Evolutionary conservation across 139 green algal genomes (phyloP).

Genomic region (Tetraselmis chui): DNA sequence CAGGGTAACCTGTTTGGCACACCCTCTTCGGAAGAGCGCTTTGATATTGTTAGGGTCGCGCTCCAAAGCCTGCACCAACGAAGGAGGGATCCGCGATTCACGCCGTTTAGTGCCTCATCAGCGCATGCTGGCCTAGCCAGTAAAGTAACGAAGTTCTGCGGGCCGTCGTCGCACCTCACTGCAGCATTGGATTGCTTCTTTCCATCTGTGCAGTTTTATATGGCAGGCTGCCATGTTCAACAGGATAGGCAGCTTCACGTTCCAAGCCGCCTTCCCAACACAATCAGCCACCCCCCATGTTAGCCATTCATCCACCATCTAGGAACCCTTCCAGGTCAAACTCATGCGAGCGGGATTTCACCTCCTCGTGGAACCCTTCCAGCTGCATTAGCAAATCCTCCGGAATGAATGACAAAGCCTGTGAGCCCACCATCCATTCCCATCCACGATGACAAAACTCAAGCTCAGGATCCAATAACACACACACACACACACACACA

Average conservation of each 20-base stretch:
- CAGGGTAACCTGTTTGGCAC: not conserved
- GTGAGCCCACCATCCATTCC: not conserved
- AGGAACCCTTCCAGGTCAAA: too few relatives aligned
- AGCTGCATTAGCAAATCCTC: slow-evolving; percentile 80
- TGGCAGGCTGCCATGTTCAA: slow-evolving; percentile 64
- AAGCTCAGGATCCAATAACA: too few relatives aligned
- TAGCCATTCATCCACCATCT: too few relatives aligned
- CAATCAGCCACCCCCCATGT: too few relatives aligned
- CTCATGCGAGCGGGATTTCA: too few relatives aligned
- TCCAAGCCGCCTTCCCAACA: slow-evolving; percentile 48
- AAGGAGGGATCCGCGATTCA: too few relatives aligned
- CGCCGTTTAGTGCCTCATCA: too few relatives aligned
- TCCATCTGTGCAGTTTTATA: slow-evolving; percentile 47
- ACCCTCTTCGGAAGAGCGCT: slow-evolving; percentile 63
- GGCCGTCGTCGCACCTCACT: slow-evolving; percentile 39
- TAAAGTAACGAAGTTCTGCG: too few relatives aligned
- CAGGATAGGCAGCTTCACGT: slow-evolving; percentile 33
- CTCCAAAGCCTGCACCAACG: not conserved
- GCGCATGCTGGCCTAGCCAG: too few relatives aligned
- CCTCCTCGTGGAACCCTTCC: slow-evolving; percentile 27
- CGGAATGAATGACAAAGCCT: slow-evolving; percentile 67
- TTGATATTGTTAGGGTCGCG: slow-evolving; percentile 40
- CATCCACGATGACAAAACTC: not conserved
- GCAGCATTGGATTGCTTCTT: slow-evolving; percentile 45
- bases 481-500: too few relatives aligned